These are phyloP conservation scores for sorghum (Sorghum bicolor) DNA, from an alignment of 176 grass and related monocot species.

Conservation along the genomic window Sorghum_bicolor_NCBIv3 NC_012872.2:61928501-61929000, in stretches of 20 bases:
- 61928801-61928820: conserved; percentile 19
- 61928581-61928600: neutral
- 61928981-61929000: neutral
- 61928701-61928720: neutral
- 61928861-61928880: neutral
- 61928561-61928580: conserved; percentile 7
- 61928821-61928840: conserved; percentile 19
- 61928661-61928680: conserved; percentile 22
- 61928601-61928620: conserved; percentile 20
- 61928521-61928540: conserved; percentile 3
- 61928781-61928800: conserved; percentile 22
- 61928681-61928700: neutral
- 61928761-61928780: conserved; percentile 7
- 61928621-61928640: conserved; percentile 16
- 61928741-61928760: conserved; percentile 4
- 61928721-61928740: conserved; percentile 26
- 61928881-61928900: neutral
- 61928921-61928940: neutral
- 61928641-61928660: conserved; percentile 15
- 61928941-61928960: neutral
- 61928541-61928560: neutral
- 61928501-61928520: neutral
- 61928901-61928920: neutral
- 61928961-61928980: neutral
- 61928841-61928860: conserved; percentile 4